Evolutionary conservation across 805 yeast genomes (phyloP).

Genomic region (Dipodascus geniculatus): DNA sequence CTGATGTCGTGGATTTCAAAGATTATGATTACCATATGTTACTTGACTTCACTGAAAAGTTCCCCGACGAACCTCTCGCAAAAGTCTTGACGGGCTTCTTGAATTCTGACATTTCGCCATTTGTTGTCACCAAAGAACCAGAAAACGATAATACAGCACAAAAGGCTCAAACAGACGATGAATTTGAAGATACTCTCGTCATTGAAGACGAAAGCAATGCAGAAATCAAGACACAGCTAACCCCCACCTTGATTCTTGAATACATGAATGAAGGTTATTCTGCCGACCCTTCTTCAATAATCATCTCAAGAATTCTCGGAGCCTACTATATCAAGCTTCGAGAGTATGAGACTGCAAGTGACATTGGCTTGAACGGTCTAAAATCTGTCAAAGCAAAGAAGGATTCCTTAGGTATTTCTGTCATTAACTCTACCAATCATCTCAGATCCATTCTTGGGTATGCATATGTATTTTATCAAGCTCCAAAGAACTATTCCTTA

Average conservation of each 20-base stretch:
- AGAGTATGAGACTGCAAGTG: constrained; percentile 54
- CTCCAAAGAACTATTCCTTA: constrained; percentile 74
- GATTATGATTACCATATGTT: constrained; percentile 38
- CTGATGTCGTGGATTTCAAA: constrained; percentile 41
- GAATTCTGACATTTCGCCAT: constrained; percentile 58
- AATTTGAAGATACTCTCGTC: constrained; percentile 11
- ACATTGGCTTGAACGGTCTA: constrained; percentile 49
- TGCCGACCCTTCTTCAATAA: constrained; percentile 30
- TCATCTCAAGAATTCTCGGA: constrained; percentile 57
- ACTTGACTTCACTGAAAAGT: constrained; percentile 40
- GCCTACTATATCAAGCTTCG: constrained; percentile 45
- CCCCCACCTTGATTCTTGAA: constrained; percentile 38
- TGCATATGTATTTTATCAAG: constrained; percentile 71
- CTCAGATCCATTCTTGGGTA: constrained; percentile 58
- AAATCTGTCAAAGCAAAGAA: constrained; percentile 32
- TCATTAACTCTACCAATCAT: constrained; percentile 44
- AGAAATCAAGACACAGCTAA: constrained; percentile 17
- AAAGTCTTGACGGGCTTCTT: constrained; percentile 49
- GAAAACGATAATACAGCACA: constrained; percentile 18
- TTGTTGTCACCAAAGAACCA: constrained; percentile 23
- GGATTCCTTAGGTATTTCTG: constrained; percentile 34
- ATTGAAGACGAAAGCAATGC: constrained; percentile 1
- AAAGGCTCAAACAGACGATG: constrained; percentile 9
- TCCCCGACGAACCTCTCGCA: constrained; percentile 52
- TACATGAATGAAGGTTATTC: constrained; percentile 41